Base-by-base conservation (phyloP, 2,329 filamentous ascomycete species). In the Xylaria sp. region DNA sequence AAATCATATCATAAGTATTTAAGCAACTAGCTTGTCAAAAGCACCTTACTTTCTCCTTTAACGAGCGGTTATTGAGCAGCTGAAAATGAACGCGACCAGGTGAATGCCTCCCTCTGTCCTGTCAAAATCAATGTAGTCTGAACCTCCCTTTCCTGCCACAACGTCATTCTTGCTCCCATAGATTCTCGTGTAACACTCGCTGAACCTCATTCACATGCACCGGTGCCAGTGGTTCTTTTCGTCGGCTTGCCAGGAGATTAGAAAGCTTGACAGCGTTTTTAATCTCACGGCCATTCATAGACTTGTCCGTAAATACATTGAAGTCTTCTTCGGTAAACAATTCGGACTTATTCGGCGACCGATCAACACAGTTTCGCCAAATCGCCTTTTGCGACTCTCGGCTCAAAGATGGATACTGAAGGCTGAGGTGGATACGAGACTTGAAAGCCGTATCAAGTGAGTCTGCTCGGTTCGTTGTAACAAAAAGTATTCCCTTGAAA, bases 371-470 rank as follows among this genome's bases (percentile, higher is more conserved):
- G 21, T 50, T 34, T 21, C 9, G 39, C 54, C 54, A 57, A 32
- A 57, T 42, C 19, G 24, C 19, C 34, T 57, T 42, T 9, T 39
- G 32, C 54, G 54, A 2, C 14, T 42, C 19, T 6, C 32, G 32
- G 3, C 4, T 39, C 1, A 57, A 34, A 11, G n/a, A 7, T 3
- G 54, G 36, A 14, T 57, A 57, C 32, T 57, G 17, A 5, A 57
- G 17, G 12, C 32, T 57, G 3, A 57, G n/a, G 34, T 57, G 54
- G 36, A 57, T 57, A 6, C 54, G 32, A 4, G 32, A 42, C 4
- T 57, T 27, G 34, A 57, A 57, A 8, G 54, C 54, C n/a, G 32
- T 2, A 34, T 57, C 54, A 7, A 57, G 42, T 3, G 54, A n/a
- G 17, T 12, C 19, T 4, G n/a, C 54, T 11, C 54, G 17, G 19